Conservation (phyloP, 202 grass and related monocot genomes). For the Digitaria exilis region DNA sequence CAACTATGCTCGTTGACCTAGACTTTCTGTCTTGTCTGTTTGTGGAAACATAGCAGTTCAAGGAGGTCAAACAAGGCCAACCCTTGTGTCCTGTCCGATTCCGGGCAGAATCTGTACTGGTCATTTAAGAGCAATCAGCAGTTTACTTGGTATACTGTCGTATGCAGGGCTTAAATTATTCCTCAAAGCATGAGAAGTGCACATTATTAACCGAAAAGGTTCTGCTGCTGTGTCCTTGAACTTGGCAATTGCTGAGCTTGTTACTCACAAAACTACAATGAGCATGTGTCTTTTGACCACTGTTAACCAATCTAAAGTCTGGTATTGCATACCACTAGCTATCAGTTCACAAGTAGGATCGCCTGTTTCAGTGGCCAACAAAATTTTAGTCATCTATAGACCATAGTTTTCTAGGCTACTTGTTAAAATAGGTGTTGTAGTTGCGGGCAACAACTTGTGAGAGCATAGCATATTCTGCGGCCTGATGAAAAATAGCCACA, state of each 20-base stretch:
- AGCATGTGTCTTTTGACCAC: conserved; percentile 16
- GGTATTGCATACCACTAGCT: conserved; percentile 11
- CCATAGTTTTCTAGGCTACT: background rate
- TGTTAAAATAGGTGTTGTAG: background rate
- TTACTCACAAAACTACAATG: background rate
- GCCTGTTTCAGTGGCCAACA: background rate
- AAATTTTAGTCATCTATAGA: background rate
- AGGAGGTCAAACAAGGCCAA: conserved; percentile 64
- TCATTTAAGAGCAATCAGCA: conserved; percentile 45
- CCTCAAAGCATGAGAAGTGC: conserved; percentile 20
- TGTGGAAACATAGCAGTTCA: conserved; percentile 37
- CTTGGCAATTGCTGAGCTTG: background rate
- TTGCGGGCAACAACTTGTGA: background rate
- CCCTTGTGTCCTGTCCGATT: conserved; percentile 29
- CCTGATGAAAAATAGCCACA: background rate
- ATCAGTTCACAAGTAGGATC: conserved; percentile 20
- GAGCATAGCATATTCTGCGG: background rate
- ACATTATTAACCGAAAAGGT: background rate
- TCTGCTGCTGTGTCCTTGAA: conserved; percentile 35
- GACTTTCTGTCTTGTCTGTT: conserved; percentile 41
- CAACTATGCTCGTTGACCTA: conserved; percentile 42
- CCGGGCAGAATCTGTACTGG: conserved; percentile 17
- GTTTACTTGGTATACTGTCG: conserved; percentile 33
- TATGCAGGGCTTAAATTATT: background rate
- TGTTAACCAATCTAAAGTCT: conserved; percentile 23